A percentile compares a stretch with the other conserved stretches of the same genome.
These are phyloP conservation scores for Taphrina deformans DNA, from an alignment of 1,139 yeast genomes.

Conservation along the genomic window DNA sequence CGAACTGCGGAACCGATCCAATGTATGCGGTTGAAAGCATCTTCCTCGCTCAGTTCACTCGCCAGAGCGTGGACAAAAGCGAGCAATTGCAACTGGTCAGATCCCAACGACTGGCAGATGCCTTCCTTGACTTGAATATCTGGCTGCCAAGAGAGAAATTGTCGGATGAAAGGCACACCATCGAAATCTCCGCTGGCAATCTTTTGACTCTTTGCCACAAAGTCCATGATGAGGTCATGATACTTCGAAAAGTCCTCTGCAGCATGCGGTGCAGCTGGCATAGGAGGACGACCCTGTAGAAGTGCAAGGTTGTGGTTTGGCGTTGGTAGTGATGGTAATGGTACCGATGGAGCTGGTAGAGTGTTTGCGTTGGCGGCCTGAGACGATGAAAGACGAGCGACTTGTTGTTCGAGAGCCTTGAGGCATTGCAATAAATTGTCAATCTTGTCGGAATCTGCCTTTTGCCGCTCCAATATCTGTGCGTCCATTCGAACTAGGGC, in stretches of 20 bases:
- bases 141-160: slow-evolving; percentile 22
- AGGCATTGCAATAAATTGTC: neutral
- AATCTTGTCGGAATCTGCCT: slow-evolving; percentile 14
- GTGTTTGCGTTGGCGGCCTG: neutral
- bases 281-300: neutral
- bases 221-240: slow-evolving; percentile 15
- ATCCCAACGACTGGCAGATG: neutral
- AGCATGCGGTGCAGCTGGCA: neutral
- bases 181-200: slow-evolving; percentile 8
- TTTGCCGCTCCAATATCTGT: slow-evolving; percentile 13
- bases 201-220: slow-evolving; percentile 8
- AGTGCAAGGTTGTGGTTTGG: neutral
- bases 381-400: neutral
- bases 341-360: neutral
- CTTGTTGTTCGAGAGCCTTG: neutral
- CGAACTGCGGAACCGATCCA: slow-evolving; percentile 8
- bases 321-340: neutral
- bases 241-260: slow-evolving; percentile 1
- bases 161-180: slow-evolving; percentile 15
- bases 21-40: slow-evolving; percentile 17
- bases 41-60: slow-evolving; percentile 7
- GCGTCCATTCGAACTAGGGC: slow-evolving; percentile 15
- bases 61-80: slow-evolving; percentile 18
- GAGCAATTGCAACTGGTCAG: slow-evolving; percentile 11
- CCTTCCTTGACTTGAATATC: slow-evolving; percentile 10